Base-by-base conservation (phyloP, 768 basidiomycete genomes). In the Cytidiella melzeri region DNA sequence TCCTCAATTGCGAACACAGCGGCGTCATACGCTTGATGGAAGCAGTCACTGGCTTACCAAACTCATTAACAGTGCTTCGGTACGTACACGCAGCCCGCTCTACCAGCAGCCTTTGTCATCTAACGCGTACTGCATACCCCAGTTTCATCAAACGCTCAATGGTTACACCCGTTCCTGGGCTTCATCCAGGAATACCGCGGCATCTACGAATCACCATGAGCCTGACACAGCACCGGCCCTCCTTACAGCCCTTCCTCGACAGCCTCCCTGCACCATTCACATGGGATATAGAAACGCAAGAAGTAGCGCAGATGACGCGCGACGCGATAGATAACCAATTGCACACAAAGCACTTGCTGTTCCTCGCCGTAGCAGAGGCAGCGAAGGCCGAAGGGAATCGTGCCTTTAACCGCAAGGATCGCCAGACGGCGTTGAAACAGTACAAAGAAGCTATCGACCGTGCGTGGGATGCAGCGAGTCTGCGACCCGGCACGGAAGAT, bases 181-280 rank as follows among this genome's bases (percentile, higher is more conserved):
- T 63, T 18, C 60, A 56, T 38, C 60, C 65, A 5, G 43, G n/a
- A 5, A 59, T 68, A 1, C 68, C 20, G 62, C 65, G 30, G 9
- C 15, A 7, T 34, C 30, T 34, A 15, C 30, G 15, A 7, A 34
- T 34, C 7, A 34, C 30, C 2, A 56, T 59, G 37, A 64, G 62
- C 38, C 53, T 68, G n/a, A 41, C 57, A 20, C 61, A 55, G 28
- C 66, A 68, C 42, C 45, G 52, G 9, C 23, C 49, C 7, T 45
- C 55, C 18, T 55, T 70, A 3, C 57, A 54, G 20, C 65, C 66
- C 15, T 70, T 70, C 54, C 55, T 70, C 26, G 68, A 70, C 46
- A 64, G 66, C 0, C 64, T 70, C 18, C 69, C 69, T 2, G 39
- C 51, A 6, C 67, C 67, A 15, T 68, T 70, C 50, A 55, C 59